A percentile compares a stretch with the other conserved stretches of the same genome.
phyloP scores from a whole-genome alignment of 495 filamentous ascomycete species.

The Neurospora intermedia region DNA sequence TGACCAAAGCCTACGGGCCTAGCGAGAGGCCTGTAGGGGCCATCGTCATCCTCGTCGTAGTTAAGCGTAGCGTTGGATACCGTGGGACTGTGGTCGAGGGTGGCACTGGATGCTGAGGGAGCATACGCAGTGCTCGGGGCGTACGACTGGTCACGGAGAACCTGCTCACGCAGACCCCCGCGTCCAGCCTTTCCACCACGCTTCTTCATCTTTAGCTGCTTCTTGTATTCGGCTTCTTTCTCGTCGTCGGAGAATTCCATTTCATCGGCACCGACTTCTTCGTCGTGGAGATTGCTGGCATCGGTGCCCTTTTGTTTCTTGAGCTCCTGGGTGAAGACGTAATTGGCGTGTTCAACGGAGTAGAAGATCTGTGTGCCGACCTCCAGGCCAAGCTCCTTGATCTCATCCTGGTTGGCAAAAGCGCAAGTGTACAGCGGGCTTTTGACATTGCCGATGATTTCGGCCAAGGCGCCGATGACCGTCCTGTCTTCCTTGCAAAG shows the following conservation, averaged over 20 bases:
- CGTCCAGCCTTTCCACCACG: slow-evolving; percentile 30
- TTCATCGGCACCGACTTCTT: slow-evolving; percentile 78
- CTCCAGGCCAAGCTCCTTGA: slow-evolving; percentile 51
- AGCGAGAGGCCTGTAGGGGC: slow-evolving; percentile 56
- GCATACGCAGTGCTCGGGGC: background rate
- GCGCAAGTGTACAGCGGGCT: slow-evolving; percentile 72
- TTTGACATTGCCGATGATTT: slow-evolving; percentile 71
- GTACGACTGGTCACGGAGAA: background rate
- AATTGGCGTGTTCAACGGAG: slow-evolving; percentile 59
- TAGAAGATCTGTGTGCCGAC: slow-evolving; percentile 66
- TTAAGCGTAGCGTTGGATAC: slow-evolving; percentile 17
- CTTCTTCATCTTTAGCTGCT: slow-evolving; percentile 49
- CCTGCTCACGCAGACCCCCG: slow-evolving; percentile 11
- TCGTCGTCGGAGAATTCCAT: slow-evolving; percentile 95
- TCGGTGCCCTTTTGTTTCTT: slow-evolving; percentile 74
- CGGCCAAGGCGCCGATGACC: slow-evolving; percentile 67
- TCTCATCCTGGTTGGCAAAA: slow-evolving; percentile 55
- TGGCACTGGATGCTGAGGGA: slow-evolving; percentile 16
- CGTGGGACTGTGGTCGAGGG: slow-evolving; percentile 16
- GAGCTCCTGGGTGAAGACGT: slow-evolving; percentile 73
- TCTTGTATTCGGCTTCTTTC: slow-evolving; percentile 74
- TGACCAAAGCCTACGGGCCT: slow-evolving; percentile 47
- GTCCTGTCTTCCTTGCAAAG: slow-evolving; percentile 68
- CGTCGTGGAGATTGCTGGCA: slow-evolving; percentile 87
- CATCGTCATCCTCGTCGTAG: slow-evolving; percentile 56